Percentiles rank a stretch among this genome's conserved stretches.
phyloP scores from a whole-genome alignment of 164 flowering plant species.

The Aristolochia contorta region DNA sequence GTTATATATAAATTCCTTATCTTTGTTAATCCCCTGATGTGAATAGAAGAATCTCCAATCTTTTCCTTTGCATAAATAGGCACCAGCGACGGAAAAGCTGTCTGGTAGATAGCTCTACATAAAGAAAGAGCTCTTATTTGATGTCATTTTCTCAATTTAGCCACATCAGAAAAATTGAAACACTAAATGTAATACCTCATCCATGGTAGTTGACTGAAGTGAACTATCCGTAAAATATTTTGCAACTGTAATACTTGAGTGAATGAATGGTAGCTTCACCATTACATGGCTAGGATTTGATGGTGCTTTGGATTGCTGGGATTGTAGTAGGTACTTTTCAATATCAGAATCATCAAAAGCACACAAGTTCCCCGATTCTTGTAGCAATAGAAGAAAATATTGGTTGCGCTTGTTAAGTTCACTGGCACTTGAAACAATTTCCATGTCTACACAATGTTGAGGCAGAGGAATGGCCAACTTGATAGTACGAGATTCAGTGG shows the following conservation, averaged over 20 bases:
- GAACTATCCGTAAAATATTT: slow-evolving; percentile 37
- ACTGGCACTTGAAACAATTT: slow-evolving; percentile 40
- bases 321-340: slow-evolving; percentile 66
- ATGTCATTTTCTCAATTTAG: not conserved
- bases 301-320: slow-evolving; percentile 55
- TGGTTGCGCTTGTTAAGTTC: slow-evolving; percentile 51
- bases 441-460: slow-evolving; percentile 65
- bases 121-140: slow-evolving; percentile 3
- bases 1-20: slow-evolving; percentile 61
- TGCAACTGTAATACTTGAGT: slow-evolving; percentile 53
- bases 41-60: slow-evolving; percentile 30
- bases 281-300: slow-evolving; percentile 67
- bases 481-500: slow-evolving; percentile 60
- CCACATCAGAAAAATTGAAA: not conserved
- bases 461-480: slow-evolving; percentile 62
- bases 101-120: slow-evolving; percentile 40
- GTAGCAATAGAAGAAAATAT: slow-evolving; percentile 44
- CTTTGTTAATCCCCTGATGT: slow-evolving; percentile 45
- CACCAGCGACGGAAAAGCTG: slow-evolving; percentile 38
- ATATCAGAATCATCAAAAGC: slow-evolving; percentile 56
- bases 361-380: slow-evolving; percentile 60
- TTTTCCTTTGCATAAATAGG: slow-evolving; percentile 39
- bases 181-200: slow-evolving; percentile 40
- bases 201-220: slow-evolving; percentile 14
- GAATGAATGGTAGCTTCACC: slow-evolving; percentile 57